These are phyloP conservation scores for Gaeumannomyces sp. DNA, from an alignment of 2,329 filamentous ascomycete genomes.

Conservation along the genomic window DNA sequence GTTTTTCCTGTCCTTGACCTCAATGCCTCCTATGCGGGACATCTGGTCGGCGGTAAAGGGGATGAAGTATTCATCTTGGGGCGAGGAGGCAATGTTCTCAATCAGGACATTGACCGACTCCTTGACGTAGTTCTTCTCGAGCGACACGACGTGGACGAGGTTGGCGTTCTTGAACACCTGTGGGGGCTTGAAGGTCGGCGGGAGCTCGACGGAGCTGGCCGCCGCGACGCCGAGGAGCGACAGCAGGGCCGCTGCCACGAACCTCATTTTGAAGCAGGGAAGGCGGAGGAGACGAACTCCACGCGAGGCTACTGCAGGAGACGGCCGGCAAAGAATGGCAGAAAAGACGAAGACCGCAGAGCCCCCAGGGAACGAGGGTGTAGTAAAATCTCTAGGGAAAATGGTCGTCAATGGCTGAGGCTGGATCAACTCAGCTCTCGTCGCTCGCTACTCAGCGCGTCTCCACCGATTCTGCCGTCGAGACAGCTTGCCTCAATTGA, in stretches of 20 bases:
- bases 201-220: slow-evolving; percentile 39
- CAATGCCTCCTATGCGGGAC: slow-evolving; percentile 72
- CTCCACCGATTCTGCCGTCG: slow-evolving; percentile 4
- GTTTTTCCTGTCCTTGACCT: slow-evolving; percentile 90
- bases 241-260: slow-evolving; percentile 46
- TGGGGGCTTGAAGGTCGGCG: slow-evolving; percentile 70
- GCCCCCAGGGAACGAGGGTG: not conserved
- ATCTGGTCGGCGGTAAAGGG: slow-evolving; percentile 76
- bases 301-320: slow-evolving; percentile 14
- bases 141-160: slow-evolving; percentile 78
- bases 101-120: slow-evolving; percentile 92
- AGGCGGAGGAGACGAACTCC: slow-evolving; percentile 13
- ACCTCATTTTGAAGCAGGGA: slow-evolving; percentile 35
- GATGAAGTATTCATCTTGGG: slow-evolving; percentile 86
- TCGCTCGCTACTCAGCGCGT: not conserved
- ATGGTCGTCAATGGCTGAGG: not conserved
- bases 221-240: slow-evolving; percentile 43
- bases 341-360: not conserved
- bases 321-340: slow-evolving; percentile 8
- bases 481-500: slow-evolving; percentile 11
- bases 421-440: slow-evolving; percentile 1
- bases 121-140: slow-evolving; percentile 87
- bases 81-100: slow-evolving; percentile 72
- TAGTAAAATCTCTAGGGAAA: not conserved
- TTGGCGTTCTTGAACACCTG: slow-evolving; percentile 94